phyloP scores from a whole-genome alignment of 306 rosid genomes.

The Vigna mungo region DNA sequence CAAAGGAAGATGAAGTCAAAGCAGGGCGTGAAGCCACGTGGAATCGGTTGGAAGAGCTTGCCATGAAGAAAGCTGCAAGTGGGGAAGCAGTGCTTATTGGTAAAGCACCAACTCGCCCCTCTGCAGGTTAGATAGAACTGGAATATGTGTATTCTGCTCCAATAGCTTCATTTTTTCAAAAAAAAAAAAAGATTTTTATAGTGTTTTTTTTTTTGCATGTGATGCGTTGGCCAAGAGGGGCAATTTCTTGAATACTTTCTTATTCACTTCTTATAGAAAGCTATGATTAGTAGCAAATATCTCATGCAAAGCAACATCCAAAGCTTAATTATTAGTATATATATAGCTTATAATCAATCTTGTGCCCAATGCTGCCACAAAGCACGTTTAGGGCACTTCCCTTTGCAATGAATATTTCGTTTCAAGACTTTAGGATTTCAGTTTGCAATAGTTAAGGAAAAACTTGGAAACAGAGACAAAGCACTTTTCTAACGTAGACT shows the following conservation, averaged over 20 bases:
- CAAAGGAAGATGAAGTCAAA: slow-evolving; percentile 55
- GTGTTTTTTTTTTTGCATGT: slow-evolving; percentile 44
- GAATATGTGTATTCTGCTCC: slow-evolving; percentile 43
- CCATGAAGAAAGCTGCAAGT: slow-evolving; percentile 59
- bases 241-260: slow-evolving; percentile 43
- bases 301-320: slow-evolving; percentile 35
- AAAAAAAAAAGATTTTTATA: slow-evolving; percentile 20
- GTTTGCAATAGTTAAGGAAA: not conserved
- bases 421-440: not conserved
- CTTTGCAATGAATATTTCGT: slow-evolving; percentile 13
- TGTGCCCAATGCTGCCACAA: slow-evolving; percentile 25
- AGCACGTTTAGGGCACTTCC: slow-evolving; percentile 31
- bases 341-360: slow-evolving; percentile 28
- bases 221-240: slow-evolving; percentile 52
- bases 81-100: slow-evolving; percentile 55
- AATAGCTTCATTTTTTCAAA: slow-evolving; percentile 51
- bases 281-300: slow-evolving; percentile 46
- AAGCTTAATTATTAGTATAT: slow-evolving; percentile 36
- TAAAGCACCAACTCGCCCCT: slow-evolving; percentile 40
- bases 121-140: slow-evolving; percentile 51
- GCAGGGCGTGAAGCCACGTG: slow-evolving; percentile 69
- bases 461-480: not conserved
- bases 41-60: slow-evolving; percentile 76
- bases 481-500: not conserved
- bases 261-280: slow-evolving; percentile 43